Evolutionary conservation across 108 stramenopile species (phyloP).

Genomic region (Discostella stelligeroides): DNA sequence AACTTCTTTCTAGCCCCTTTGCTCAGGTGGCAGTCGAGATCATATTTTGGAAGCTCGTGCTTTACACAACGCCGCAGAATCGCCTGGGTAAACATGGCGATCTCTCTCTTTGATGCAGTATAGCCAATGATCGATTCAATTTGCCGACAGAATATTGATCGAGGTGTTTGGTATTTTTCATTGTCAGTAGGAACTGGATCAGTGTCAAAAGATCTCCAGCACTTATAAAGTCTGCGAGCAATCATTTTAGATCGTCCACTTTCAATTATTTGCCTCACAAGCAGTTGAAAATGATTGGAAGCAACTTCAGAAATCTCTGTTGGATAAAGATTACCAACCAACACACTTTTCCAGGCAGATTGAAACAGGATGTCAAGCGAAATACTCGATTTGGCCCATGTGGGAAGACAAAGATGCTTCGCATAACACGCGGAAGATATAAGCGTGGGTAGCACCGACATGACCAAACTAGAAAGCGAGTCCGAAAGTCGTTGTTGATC

Average conservation of each 20-base stretch:
- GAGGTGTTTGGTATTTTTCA: constrained; percentile 2
- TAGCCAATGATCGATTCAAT: constrained; percentile 22
- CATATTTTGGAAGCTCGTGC: constrained; percentile 1
- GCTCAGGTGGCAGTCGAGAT: neutral
- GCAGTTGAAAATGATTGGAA: constrained; percentile 19
- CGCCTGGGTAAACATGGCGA: constrained; percentile 27
- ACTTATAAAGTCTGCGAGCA: constrained; percentile 11
- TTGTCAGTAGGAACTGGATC: neutral
- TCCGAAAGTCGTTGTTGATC: constrained; percentile 11
- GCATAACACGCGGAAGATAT: constrained; percentile 46
- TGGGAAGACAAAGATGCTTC: constrained; percentile 39
- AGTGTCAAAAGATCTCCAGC: constrained; percentile 12
- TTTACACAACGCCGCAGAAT: constrained; percentile 23
- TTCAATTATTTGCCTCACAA: constrained; percentile 22
- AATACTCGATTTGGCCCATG: constrained; percentile 37
- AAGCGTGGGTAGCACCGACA: constrained; percentile 29
- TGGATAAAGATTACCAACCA: constrained; percentile 18
- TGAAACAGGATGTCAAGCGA: constrained; percentile 18
- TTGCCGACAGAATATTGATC: constrained; percentile 37
- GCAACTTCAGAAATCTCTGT: neutral
- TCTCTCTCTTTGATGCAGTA: constrained; percentile 35
- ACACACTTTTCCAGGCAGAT: constrained; percentile 25
- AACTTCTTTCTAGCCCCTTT: constrained; percentile 5
- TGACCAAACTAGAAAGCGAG: constrained; percentile 26
- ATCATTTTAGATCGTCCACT: constrained; percentile 23